Conservation (phyloP, 768 basidiomycete species). For the Hypsizygus marmoreus region DNA sequence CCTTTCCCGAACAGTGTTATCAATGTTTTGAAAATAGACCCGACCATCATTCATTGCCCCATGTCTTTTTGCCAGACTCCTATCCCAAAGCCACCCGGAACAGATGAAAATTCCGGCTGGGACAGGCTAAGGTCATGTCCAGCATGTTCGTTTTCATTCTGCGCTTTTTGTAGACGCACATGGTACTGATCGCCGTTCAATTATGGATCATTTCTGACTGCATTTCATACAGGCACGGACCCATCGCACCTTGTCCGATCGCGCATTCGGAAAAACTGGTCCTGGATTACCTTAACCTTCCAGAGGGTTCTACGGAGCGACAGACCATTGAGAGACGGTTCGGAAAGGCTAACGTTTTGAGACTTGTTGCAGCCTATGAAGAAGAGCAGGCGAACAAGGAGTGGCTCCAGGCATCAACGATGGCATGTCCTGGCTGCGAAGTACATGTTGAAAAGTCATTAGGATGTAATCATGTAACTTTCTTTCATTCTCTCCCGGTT, state of each 20-base stretch:
- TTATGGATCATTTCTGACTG: conserved; percentile 2
- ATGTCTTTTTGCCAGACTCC: conserved; percentile 80
- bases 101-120: conserved; percentile 66
- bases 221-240: conserved; percentile 70
- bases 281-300: conserved; percentile 62
- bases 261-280: conserved; percentile 67
- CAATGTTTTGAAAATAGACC: conserved; percentile 53
- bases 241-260: conserved; percentile 69
- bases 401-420: conserved; percentile 74
- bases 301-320: conserved; percentile 53
- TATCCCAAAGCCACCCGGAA: conserved; percentile 56
- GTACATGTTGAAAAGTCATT: conserved; percentile 73
- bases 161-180: conserved; percentile 77
- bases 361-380: conserved; percentile 60
- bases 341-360: conserved; percentile 61
- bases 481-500: too few species aligned
- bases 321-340: conserved; percentile 58
- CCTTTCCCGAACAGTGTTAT: background rate
- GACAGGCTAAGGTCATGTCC: conserved; percentile 72
- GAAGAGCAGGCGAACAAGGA: conserved; percentile 76
- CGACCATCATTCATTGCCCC: conserved; percentile 80
- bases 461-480: conserved; percentile 90
- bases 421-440: conserved; percentile 71
- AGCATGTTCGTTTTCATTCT: conserved; percentile 77
- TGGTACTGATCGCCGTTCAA: conserved; percentile 50